Percentiles rank a stretch among this genome's conserved stretches.
Conservation (phyloP, 2,329 filamentous ascomycete genomes). For the Fusarium concolor region DNA sequence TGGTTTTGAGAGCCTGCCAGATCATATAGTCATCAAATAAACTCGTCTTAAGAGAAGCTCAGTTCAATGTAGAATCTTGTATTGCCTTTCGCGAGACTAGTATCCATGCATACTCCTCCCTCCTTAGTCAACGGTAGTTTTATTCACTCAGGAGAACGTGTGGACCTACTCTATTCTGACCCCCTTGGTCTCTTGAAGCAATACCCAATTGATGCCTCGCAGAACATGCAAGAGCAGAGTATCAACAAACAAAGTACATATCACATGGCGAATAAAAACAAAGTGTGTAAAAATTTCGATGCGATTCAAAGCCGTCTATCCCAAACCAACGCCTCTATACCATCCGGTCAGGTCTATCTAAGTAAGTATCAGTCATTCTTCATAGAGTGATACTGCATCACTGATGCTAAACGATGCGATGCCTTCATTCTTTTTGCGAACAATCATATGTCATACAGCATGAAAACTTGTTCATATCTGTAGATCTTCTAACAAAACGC, state of each 20-base stretch:
- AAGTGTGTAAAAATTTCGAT: constrained; percentile 28
- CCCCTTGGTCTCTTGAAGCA: not conserved
- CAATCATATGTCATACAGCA: constrained; percentile 15
- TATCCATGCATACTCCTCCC: not conserved
- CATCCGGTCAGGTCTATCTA: constrained; percentile 38
- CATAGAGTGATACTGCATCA: constrained; percentile 28
- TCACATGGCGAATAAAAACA: not conserved
- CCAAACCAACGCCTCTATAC: constrained; percentile 46
- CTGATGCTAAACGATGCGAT: constrained; percentile 11
- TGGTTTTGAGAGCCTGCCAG: not conserved
- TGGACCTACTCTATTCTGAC: too few relatives aligned
- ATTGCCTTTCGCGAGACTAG: not conserved
- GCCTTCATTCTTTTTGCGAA: constrained; percentile 18
- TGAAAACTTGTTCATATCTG: constrained; percentile 23
- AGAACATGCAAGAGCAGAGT: not conserved
- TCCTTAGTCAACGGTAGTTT: not conserved
- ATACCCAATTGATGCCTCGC: not conserved
- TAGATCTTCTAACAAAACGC: constrained; percentile 13
- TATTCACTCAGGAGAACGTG: not conserved
- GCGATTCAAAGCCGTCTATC: constrained; percentile 43
- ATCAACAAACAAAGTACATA: not conserved
- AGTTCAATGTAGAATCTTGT: not conserved
- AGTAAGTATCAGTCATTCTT: constrained; percentile 29
- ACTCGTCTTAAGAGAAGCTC: not conserved
- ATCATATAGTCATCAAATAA: constrained; percentile 1